Evolutionary conservation across 441 rosid genomes (phyloP).

Genomic region (Brassica hybrid): DNA sequence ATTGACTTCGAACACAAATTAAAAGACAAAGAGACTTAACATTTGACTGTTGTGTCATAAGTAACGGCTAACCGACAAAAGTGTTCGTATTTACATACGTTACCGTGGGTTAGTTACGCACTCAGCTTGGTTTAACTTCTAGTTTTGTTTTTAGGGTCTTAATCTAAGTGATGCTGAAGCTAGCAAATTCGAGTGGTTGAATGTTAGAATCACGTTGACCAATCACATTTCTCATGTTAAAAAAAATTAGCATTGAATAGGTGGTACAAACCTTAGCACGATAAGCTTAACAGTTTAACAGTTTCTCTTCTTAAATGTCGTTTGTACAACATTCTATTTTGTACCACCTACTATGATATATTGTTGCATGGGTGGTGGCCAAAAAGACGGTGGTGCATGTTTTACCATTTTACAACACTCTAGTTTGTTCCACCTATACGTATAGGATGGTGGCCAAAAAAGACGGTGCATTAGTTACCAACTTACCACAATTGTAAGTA

Average conservation of each 20-base stretch:
- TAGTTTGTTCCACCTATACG: not conserved
- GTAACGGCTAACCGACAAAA: constrained; percentile 16
- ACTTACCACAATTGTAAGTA: not conserved
- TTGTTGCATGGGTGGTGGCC: not conserved
- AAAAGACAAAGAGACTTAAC: constrained; percentile 7
- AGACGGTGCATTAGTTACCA: constrained; percentile 1
- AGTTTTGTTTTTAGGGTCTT: not conserved
- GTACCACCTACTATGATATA: constrained; percentile 1
- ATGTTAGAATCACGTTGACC: not conserved
- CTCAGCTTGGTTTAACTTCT: constrained; percentile 10
- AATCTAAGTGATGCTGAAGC: constrained; percentile 11
- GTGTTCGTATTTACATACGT: not conserved
- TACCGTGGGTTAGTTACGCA: constrained; percentile 4
- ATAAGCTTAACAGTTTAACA: not conserved
- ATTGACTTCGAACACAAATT: constrained; percentile 9
- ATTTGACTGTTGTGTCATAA: constrained; percentile 24
- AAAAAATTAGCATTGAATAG: not conserved
- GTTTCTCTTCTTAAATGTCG: constrained; percentile 3
- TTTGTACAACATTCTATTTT: not conserved
- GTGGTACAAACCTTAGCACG: not conserved
- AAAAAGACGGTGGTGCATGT: not conserved
- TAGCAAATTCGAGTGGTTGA: not conserved
- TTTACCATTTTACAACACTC: not conserved
- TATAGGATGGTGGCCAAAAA: not conserved
- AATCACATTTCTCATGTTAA: not conserved